Base-by-base conservation (phyloP, 2,329 filamentous ascomycete genomes). In the Diatrype stigma region DNA sequence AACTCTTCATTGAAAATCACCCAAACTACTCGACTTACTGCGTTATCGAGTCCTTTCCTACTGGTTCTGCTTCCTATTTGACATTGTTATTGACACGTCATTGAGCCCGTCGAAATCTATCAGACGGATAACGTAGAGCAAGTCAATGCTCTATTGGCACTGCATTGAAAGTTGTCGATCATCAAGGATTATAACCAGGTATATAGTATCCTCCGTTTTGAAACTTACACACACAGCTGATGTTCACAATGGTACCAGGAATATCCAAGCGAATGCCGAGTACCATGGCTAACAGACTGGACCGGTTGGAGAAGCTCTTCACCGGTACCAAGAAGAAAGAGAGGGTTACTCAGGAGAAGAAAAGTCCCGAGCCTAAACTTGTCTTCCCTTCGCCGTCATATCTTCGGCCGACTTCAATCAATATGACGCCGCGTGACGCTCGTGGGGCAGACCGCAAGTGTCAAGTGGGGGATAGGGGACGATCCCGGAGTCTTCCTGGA, bases 371-470 rank as follows among this genome's bases (percentile, higher is more conserved):
- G 17, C 26, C 47, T 49, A 49, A 42, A 22, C 58, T 50, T 28
- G 47, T 56, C 22, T 68, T 68, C 47, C 65, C 65, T 19, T 59
- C 65, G 8, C 65, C 65, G 16, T 60, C 65, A 1, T 84, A 80
- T 56, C 79, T 84, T 54, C 72, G 77, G 44, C 81, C 81, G 23
- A 82, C 72, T 35, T 71, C 74, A 16, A 72, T 70, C 49, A 73
- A 77, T 22, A 84, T 84, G 81, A 67, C 74, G 45, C 79, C 81
- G n/a, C 73, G 81, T 45, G 75, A 82, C 74, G 45, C 73, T 76
- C 51, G 76, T 77, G 45, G 78, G 78, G 60, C 58, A 57, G 17
- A 55, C 30, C 47, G 40, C 40, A 51, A 55, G 21, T 58, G 17
- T 56, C 30, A 46, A 42, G 35, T 51, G 53, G 22, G 23, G 30